Conservation (phyloP, 495 filamentous ascomycete species). For the Polyplosphaeria fusca region DNA sequence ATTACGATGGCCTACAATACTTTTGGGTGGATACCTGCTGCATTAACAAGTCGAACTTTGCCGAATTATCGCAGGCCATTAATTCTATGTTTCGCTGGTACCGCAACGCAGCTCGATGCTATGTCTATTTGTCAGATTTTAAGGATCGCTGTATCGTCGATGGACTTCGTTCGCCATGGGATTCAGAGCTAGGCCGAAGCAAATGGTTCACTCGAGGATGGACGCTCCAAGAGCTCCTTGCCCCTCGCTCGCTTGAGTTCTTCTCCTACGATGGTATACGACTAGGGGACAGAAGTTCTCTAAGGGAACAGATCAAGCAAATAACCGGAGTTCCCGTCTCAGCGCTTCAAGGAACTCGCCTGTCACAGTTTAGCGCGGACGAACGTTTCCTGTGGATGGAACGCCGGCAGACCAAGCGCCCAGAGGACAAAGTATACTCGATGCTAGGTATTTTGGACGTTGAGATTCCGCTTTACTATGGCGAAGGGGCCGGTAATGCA, state of each 20-base stretch:
- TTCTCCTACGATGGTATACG: slow-evolving; percentile 5
- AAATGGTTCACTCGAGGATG: too few relatives aligned
- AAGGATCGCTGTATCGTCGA: too few relatives aligned
- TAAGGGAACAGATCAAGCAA: slow-evolving; percentile 5
- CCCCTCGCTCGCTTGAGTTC: slow-evolving; percentile 13
- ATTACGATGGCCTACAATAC: too few relatives aligned
- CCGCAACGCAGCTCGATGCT: too few relatives aligned
- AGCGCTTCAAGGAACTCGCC: slow-evolving; percentile 17
- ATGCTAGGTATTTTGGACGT: slow-evolving; percentile 10
- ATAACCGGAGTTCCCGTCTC: slow-evolving; percentile 8
- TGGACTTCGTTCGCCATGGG: too few relatives aligned
- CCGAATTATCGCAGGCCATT: too few relatives aligned
- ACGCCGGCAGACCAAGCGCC: slow-evolving; percentile 8
- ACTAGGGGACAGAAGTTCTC: slow-evolving; percentile 6
- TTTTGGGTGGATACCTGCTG: too few relatives aligned
- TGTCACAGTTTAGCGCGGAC: slow-evolving; percentile 9
- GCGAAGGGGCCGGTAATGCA: slow-evolving; percentile 8
- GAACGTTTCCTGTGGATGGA: slow-evolving; percentile 16
- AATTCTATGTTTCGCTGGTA: too few relatives aligned
- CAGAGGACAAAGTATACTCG: slow-evolving; percentile 16
- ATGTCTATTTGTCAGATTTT: too few relatives aligned
- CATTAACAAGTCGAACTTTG: too few relatives aligned
- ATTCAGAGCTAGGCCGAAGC: too few relatives aligned
- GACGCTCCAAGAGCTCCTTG: neutral
- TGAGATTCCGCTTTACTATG: slow-evolving; percentile 2